These are phyloP conservation scores for Chrysoporthe austroafricana DNA, from an alignment of 2,329 filamentous ascomycete species.

Conservation along the genomic window DNA sequence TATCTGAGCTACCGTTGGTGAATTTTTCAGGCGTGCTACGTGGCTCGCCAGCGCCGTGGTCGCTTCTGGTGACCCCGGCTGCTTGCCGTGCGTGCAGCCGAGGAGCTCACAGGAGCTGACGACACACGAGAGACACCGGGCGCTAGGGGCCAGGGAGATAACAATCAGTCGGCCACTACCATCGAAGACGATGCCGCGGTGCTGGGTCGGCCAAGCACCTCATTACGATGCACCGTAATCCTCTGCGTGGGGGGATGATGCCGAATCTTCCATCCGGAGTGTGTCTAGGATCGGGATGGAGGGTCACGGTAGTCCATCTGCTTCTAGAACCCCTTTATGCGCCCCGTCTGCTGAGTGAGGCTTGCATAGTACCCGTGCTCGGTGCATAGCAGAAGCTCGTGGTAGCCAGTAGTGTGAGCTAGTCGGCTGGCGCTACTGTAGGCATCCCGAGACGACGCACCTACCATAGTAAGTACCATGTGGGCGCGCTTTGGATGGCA, in stretches of 20 bases:
- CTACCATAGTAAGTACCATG: neutral
- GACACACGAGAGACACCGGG: constrained; percentile 12
- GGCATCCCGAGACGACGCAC: neutral
- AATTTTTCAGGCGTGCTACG: constrained; percentile 25
- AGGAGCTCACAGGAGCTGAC: neutral
- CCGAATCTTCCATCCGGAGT: neutral
- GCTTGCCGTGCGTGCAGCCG: neutral
- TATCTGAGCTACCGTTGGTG: neutral
- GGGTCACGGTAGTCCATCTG: neutral
- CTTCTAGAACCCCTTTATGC: neutral
- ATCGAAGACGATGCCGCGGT: neutral
- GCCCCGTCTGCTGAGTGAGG: neutral
- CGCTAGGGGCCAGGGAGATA: constrained; percentile 12
- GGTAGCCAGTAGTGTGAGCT: too few species aligned
- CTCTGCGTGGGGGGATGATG: neutral
- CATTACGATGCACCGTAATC: constrained; percentile 4
- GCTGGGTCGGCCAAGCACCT: constrained; percentile 5
- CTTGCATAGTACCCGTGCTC: neutral
- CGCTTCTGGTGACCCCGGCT: constrained; percentile 22
- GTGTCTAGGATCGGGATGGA: neutral
- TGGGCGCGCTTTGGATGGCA: neutral
- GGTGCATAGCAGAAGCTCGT: too few species aligned
- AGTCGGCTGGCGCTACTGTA: neutral
- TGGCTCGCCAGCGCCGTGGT: constrained; percentile 28
- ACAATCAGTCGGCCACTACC: neutral